Conservation (phyloP, 441 rosid genomes). For the Gossypium laxum region DNA sequence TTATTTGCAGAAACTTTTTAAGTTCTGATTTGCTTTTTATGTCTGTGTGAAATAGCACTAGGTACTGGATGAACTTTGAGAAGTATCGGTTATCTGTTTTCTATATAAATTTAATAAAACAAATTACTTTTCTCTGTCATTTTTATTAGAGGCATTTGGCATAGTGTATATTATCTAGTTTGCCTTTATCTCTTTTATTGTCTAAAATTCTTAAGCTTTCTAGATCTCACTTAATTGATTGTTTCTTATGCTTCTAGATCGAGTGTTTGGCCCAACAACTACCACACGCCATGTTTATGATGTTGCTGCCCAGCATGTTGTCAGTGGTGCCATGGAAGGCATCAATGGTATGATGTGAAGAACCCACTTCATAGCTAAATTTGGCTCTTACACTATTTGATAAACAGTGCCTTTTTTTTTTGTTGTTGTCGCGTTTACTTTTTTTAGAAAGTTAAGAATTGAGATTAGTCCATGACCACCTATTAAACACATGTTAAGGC, state of each 20-base stretch:
- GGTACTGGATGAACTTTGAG: not conserved
- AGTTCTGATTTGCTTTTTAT: not conserved
- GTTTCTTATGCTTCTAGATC: conserved; percentile 43
- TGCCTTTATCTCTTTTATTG: not conserved
- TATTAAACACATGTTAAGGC: not conserved
- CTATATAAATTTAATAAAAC: not conserved
- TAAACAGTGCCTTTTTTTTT: not conserved
- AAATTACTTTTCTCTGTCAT: not conserved
- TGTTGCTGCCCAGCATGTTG: conserved; percentile 92
- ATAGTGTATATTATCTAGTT: not conserved
- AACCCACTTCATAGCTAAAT: conserved; percentile 7
- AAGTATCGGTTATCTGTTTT: not conserved
- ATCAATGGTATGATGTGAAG: conserved; percentile 50
- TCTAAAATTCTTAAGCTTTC: not conserved
- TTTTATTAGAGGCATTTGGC: not conserved
- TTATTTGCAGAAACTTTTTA: not conserved
- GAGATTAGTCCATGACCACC: conserved; percentile 1
- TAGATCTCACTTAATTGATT: conserved; percentile 12
- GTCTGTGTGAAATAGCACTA: not conserved
- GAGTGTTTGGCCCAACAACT: conserved; percentile 96
- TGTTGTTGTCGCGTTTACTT: not conserved
- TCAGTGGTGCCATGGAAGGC: conserved; percentile 95
- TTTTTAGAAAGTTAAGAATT: not conserved
- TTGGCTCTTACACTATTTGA: not conserved
- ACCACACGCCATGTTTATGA: conserved; percentile 97